These are phyloP conservation scores for Corrigiola litoralis DNA, from an alignment of 179 eudicot species.

Conservation along the genomic window DNA sequence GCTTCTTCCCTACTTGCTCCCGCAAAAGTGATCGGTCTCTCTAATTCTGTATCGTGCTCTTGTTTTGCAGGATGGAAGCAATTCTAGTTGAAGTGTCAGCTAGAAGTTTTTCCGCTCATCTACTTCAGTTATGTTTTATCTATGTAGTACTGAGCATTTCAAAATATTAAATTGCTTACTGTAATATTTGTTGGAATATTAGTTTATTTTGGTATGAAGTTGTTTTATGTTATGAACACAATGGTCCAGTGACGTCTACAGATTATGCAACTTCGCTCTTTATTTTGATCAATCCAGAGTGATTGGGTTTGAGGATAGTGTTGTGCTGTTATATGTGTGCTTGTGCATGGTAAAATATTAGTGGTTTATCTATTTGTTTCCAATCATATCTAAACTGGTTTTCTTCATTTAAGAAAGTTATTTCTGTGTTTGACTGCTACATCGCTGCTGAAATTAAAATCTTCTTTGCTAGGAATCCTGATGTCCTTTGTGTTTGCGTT, in stretches of 20 bases:
- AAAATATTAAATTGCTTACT: background rate
- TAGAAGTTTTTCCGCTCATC: conserved; percentile 1
- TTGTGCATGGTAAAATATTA: background rate
- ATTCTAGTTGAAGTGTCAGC: conserved; percentile 18
- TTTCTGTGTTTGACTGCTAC: background rate
- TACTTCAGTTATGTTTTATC: background rate
- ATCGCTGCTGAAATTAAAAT: background rate
- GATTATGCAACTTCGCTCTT: background rate
- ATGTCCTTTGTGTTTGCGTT: background rate
- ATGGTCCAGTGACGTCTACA: background rate
- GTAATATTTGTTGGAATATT: no score
- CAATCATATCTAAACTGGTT: background rate
- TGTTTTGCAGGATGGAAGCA: conserved; percentile 22
- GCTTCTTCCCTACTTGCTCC: no score
- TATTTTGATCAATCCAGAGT: no score
- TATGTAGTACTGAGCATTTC: background rate
- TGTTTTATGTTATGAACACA: conserved; percentile 7
- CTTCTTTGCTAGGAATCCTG: background rate
- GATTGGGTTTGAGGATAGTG: background rate
- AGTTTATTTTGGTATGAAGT: background rate
- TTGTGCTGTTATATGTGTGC: background rate
- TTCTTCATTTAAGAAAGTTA: background rate
- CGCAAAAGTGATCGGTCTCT: no score
- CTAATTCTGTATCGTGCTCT: background rate
- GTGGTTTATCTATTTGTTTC: background rate